These are phyloP conservation scores for Taiwanofungus camphoratus DNA, from an alignment of 1,284 basidiomycete species.

Conservation along the genomic window DNA sequence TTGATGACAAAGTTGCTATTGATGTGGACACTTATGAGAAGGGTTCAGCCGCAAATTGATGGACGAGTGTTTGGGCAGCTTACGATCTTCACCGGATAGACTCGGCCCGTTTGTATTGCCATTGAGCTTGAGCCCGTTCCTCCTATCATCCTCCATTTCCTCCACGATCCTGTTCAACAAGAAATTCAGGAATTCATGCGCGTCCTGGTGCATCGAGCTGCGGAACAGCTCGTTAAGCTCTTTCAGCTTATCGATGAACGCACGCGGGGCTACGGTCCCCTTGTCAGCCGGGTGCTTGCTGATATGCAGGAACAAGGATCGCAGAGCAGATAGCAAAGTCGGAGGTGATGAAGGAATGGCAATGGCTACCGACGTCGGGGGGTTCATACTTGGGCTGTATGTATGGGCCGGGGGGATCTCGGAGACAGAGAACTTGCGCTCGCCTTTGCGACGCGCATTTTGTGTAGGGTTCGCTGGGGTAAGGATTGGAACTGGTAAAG, in stretches of 20 bases:
- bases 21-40: conserved; percentile 49
- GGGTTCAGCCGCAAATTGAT: background rate
- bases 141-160: conserved; percentile 76
- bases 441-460: conserved; percentile 21
- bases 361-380: conserved; percentile 17
- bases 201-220: conserved; percentile 88
- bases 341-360: conserved; percentile 58
- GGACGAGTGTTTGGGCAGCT: conserved; percentile 25
- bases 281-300: conserved; percentile 69
- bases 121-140: conserved; percentile 30
- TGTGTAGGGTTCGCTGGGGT: conserved; percentile 32
- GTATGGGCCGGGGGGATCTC: conserved; percentile 8
- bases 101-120: conserved; percentile 19
- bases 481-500: conserved; percentile 35
- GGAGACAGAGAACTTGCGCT: conserved; percentile 23
- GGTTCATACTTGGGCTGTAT: conserved; percentile 12
- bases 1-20: conserved; percentile 44
- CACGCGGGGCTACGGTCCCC: conserved; percentile 82
- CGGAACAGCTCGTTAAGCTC: conserved; percentile 85
- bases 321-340: conserved; percentile 84
- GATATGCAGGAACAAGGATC: conserved; percentile 85
- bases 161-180: conserved; percentile 91
- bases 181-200: conserved; percentile 96
- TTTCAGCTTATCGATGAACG: conserved; percentile 88
- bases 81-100: conserved; percentile 47